These are phyloP conservation scores for Nigrograna mackinnonii DNA, from an alignment of 2,329 filamentous ascomycete genomes.

Conservation along the genomic window DNA sequence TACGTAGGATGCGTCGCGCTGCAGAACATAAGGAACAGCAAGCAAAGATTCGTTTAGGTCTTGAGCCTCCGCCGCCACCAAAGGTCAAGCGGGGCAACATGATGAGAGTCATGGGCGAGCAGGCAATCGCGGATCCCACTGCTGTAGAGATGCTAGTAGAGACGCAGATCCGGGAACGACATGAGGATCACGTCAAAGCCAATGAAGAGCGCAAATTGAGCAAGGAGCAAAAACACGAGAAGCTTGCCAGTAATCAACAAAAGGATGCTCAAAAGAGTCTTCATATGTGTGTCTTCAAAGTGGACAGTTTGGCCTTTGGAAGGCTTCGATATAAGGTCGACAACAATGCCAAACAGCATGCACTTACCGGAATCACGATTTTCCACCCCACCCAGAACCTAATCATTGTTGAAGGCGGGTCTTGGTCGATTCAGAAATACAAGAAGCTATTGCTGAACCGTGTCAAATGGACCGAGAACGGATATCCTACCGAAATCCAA, in stretches of 20 bases:
- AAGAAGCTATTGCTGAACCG: conserved; percentile 92
- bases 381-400: conserved; percentile 88
- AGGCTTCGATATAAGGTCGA: conserved; percentile 92
- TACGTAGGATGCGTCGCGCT: conserved; percentile 86
- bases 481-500: conserved; percentile 63
- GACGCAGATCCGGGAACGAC: conserved; percentile 85
- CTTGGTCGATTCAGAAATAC: conserved; percentile 80
- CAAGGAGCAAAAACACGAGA: conserved; percentile 84
- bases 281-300: conserved; percentile 83
- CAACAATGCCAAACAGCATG: conserved; percentile 87
- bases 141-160: conserved; percentile 95
- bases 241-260: conserved; percentile 79
- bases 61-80: conserved; percentile 86
- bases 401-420: conserved; percentile 88
- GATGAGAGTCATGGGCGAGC: conserved; percentile 94
- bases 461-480: conserved; percentile 93
- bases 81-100: conserved; percentile 98
- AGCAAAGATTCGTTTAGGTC: conserved; percentile 88
- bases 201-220: conserved; percentile 89
- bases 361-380: conserved; percentile 86
- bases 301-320: conserved; percentile 86
- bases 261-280: conserved; percentile 88
- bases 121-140: conserved; percentile 93
- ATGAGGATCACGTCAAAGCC: conserved; percentile 72
- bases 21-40: conserved; percentile 95